Evolutionary conservation across 441 rosid species (phyloP).

Genomic region (Geranium incanum): DNA sequence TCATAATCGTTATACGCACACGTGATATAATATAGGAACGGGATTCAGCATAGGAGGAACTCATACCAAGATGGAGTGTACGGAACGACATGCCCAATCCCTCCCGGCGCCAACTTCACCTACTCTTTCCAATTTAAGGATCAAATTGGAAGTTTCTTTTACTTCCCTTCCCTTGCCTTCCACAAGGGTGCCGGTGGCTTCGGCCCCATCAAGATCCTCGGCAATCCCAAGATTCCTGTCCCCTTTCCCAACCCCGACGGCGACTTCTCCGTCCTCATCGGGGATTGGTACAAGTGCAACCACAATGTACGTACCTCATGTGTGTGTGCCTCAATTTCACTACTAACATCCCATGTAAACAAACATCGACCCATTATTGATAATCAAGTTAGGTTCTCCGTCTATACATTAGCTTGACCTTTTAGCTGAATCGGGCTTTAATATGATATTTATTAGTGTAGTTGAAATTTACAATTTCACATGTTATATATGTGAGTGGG

Average conservation of each 20-base stretch:
- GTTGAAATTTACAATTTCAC: no score
- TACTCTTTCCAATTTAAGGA: background rate
- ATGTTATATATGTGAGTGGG: no score
- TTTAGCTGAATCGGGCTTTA: no score
- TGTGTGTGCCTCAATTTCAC: background rate
- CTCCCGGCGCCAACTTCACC: background rate
- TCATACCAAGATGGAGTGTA: slow-evolving; percentile 5
- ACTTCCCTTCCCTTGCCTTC: slow-evolving; percentile 9
- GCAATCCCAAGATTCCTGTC: slow-evolving; percentile 77
- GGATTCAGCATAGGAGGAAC: slow-evolving; percentile 3
- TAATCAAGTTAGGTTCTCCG: no score
- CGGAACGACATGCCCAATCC: slow-evolving; percentile 7
- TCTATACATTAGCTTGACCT: no score
- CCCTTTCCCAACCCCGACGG: slow-evolving; percentile 73
- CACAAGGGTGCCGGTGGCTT: slow-evolving; percentile 10
- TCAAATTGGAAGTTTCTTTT: background rate
- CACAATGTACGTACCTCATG: slow-evolving; percentile 48
- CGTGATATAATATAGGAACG: background rate
- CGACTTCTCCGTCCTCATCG: slow-evolving; percentile 75
- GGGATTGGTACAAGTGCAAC: slow-evolving; percentile 77
- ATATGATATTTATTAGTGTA: no score
- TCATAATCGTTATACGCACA: no score
- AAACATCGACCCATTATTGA: no score
- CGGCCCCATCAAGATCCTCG: slow-evolving; percentile 48
- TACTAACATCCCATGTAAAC: background rate